Evolutionary conservation across 805 yeast genomes (phyloP).

Genomic region (Ogataea allantospora): DNA sequence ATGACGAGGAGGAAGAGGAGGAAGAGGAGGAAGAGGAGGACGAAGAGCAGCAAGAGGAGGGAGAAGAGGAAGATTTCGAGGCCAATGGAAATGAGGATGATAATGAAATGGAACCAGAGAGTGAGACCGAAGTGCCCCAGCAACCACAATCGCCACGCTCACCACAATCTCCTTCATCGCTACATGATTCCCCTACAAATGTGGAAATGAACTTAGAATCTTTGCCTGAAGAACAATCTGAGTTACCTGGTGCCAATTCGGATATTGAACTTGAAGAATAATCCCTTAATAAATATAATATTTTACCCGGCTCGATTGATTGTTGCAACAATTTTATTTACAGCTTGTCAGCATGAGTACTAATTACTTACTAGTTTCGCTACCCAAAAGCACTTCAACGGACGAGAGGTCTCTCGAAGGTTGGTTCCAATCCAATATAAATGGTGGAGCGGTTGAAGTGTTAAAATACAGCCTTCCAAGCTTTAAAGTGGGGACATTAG

Average conservation of each 20-base stretch:
- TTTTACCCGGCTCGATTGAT: conserved; percentile 16
- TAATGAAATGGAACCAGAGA: conserved; percentile 10
- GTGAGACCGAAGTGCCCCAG: conserved; percentile 4
- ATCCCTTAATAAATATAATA: not conserved
- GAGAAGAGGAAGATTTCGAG: conserved; percentile 10
- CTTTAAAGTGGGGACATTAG: conserved; percentile 93
- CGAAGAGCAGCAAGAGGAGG: conserved; percentile 13
- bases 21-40: conserved; percentile 18
- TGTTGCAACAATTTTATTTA: conserved; percentile 15
- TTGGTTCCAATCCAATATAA: conserved; percentile 56
- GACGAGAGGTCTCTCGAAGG: conserved; percentile 30
- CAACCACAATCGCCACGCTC: not conserved
- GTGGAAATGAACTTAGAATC: not conserved
- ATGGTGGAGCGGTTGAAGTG: conserved; percentile 59
- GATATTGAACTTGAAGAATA: conserved; percentile 19
- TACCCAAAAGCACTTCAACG: conserved; percentile 30
- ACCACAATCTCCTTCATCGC: not conserved
- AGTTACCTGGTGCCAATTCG: conserved; percentile 6
- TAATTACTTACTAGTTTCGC: conserved; percentile 29
- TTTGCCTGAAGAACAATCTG: not conserved
- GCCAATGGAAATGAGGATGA: conserved; percentile 7
- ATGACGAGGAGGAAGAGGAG: conserved; percentile 6
- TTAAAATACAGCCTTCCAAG: conserved; percentile 65
- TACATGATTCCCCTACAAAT: not conserved
- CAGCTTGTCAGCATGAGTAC: conserved; percentile 24